Base-by-base conservation (phyloP, 1,284 basidiomycete genomes). In the Boletus albobrunnescens region DNA sequence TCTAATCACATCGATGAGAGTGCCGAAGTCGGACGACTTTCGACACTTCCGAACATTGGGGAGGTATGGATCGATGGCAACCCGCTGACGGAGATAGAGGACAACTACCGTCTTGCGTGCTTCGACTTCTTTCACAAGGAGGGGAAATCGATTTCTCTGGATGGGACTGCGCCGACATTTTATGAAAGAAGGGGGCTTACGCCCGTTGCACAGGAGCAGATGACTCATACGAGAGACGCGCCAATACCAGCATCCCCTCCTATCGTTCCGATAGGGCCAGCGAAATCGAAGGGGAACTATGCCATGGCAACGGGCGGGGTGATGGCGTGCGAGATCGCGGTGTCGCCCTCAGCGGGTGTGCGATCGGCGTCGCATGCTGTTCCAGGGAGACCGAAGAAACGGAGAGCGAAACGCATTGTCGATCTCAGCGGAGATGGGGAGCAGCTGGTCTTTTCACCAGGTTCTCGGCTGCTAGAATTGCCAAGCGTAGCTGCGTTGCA, bases 81-180 rank as follows among this genome's bases (percentile, higher is more conserved):
- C 59, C 87, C 87, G 0, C 79, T 94, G 50, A 72, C 77, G 24
- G 81, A 87, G 56, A 67, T 76, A 44, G 84, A 90, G 59, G 83
- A 86, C 49, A 77, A 78, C 44, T 90, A 87, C 61, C 77, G 94
- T 12, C 69, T 88, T 23, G 74, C 80, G 14, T 87, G 91, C 60
- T 94, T 94, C 56, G 81, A 87, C 52, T 77, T 80, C 56, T 96
- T 96, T 66, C 82, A 78, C 65, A 84, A 80, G 58, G 93, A 95
- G 68, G 82, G 85, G 26, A 87, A 84, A 60, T 71, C 68, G 3
- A 75, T 94, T 30, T 64, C 71, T 17, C 64, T 97, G 30, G 94
- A 97, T 63, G 92, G 90, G 17, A 73, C 78, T 10, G 69, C 71
- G 6, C 83, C 89, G 6, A 80, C 81, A 7, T 90, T 86, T 68